Conservation (phyloP, 805 yeast genomes). For the Wickerhamiella dianesei region DNA sequence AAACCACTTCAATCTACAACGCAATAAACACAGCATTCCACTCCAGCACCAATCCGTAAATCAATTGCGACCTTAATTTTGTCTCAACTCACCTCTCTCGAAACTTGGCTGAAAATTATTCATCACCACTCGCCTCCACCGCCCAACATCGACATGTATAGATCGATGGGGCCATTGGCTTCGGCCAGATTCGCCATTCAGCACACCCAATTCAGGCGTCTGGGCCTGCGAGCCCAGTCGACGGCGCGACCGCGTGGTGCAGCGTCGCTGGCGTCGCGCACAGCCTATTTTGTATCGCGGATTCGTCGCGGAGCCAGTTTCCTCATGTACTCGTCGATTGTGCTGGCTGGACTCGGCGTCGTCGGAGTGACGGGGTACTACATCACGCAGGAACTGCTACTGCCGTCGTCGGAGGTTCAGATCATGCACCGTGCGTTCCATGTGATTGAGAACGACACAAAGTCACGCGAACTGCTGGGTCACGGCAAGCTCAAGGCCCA, state of each 20-base stretch:
- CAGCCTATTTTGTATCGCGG: constrained; percentile 8
- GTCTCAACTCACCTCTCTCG: background rate
- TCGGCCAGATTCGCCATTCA: constrained; percentile 1
- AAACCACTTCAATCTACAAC: too few relatives aligned
- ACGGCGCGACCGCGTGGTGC: background rate
- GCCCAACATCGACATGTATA: background rate
- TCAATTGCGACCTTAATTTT: too few relatives aligned
- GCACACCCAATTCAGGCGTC: constrained; percentile 37
- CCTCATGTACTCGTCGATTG: constrained; percentile 23
- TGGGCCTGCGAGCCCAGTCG: background rate
- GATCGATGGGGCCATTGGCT: background rate
- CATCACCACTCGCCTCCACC: background rate
- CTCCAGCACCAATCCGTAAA: too few relatives aligned
- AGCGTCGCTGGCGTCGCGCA: background rate
- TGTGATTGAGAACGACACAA: constrained; percentile 53
- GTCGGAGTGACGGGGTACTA: constrained; percentile 51
- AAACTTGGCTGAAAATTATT: background rate
- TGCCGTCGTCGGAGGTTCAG: constrained; percentile 86
- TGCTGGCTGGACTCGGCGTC: constrained; percentile 25
- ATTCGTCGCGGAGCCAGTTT: constrained; percentile 22
- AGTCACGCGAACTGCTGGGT: constrained; percentile 43
- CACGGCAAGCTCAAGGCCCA: constrained; percentile 58
- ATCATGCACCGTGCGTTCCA: constrained; percentile 78
- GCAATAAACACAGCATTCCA: too few relatives aligned
- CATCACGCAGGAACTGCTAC: constrained; percentile 62